phyloP scores from a whole-genome alignment of 495 filamentous ascomycete genomes.

The Penicillium manginii region DNA sequence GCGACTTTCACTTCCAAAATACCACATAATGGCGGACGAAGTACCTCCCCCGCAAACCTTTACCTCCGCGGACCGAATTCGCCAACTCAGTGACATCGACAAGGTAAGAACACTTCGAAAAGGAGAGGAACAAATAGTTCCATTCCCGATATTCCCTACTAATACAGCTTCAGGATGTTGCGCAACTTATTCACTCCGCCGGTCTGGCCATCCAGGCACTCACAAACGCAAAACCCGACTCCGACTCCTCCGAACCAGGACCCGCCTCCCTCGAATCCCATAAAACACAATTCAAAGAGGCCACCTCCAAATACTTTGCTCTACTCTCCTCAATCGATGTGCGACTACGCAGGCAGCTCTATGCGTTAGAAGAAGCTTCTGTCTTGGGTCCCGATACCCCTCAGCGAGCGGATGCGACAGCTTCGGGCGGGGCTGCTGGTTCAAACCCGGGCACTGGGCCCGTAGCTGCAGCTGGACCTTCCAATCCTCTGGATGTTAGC shows the following conservation, averaged over 20 bases:
- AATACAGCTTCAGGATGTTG: conserved; percentile 47
- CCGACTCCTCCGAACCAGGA: conserved; percentile 29
- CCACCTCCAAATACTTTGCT: conserved; percentile 68
- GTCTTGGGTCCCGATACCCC: conserved; percentile 59
- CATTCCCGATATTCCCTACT: not conserved
- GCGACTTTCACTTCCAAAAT: not conserved
- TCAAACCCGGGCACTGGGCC: conserved; percentile 18
- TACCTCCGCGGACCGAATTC: conserved; percentile 71
- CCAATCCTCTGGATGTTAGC: conserved; percentile 69
- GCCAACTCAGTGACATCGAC: conserved; percentile 77
- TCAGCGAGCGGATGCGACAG: conserved; percentile 28
- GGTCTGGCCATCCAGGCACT: conserved; percentile 71
- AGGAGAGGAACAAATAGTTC: no score
- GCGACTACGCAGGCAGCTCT: conserved; percentile 74
- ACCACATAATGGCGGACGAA: conserved; percentile 19
- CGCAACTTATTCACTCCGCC: conserved; percentile 66
- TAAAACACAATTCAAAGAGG: conserved; percentile 61
- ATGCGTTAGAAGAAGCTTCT: conserved; percentile 75
- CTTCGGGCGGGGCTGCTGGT: conserved; percentile 1
- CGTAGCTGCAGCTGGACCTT: conserved; percentile 15
- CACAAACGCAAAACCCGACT: conserved; percentile 51
- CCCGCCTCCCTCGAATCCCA: conserved; percentile 52
- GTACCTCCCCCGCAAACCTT: conserved; percentile 38
- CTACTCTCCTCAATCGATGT: conserved; percentile 71
- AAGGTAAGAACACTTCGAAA: conserved; percentile 45